Conservation (phyloP, 441 rosid genomes). For the Erodium texanum region DNA sequence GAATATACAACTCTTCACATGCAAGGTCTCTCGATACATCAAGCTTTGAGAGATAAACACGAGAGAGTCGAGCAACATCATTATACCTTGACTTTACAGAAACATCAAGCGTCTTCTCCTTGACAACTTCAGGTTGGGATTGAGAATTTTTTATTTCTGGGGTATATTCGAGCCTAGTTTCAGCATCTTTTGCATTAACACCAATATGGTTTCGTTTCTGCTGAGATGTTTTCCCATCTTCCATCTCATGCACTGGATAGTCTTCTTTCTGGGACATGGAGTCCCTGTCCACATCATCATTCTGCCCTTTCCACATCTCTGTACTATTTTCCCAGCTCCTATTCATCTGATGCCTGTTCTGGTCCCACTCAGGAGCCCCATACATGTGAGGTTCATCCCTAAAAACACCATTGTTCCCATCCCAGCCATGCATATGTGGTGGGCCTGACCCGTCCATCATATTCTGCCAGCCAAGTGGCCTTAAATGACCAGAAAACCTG, state of each 20-base stretch:
- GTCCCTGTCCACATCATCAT: constrained; percentile 55
- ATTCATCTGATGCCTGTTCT: constrained; percentile 50
- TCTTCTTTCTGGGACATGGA: constrained; percentile 59
- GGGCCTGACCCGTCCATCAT: constrained; percentile 74
- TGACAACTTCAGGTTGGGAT: constrained; percentile 26
- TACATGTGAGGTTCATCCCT: constrained; percentile 79
- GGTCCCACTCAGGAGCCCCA: constrained; percentile 84
- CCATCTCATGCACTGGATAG: constrained; percentile 33
- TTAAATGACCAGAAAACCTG: constrained; percentile 73
- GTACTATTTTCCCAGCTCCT: constrained; percentile 72
- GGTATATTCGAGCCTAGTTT: constrained; percentile 17
- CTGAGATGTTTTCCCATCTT: constrained; percentile 38
- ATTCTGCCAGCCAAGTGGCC: constrained; percentile 94
- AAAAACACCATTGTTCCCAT: constrained; percentile 62
- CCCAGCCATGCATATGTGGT: constrained; percentile 87
- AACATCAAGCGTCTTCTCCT: constrained; percentile 34
- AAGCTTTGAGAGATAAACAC: constrained; percentile 67
- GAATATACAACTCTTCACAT: constrained; percentile 47
- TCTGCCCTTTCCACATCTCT: constrained; percentile 74
- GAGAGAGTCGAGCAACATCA: constrained; percentile 21
- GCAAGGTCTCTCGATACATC: constrained; percentile 78
- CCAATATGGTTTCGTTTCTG: constrained; percentile 30
- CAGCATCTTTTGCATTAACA: constrained; percentile 32
- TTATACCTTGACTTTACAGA: constrained; percentile 28
- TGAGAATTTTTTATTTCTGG: constrained; percentile 34